These are phyloP conservation scores for Backusella tarrabulga DNA, from an alignment of 192 early-diverging fungal genomes.

Conservation along the genomic window DNA sequence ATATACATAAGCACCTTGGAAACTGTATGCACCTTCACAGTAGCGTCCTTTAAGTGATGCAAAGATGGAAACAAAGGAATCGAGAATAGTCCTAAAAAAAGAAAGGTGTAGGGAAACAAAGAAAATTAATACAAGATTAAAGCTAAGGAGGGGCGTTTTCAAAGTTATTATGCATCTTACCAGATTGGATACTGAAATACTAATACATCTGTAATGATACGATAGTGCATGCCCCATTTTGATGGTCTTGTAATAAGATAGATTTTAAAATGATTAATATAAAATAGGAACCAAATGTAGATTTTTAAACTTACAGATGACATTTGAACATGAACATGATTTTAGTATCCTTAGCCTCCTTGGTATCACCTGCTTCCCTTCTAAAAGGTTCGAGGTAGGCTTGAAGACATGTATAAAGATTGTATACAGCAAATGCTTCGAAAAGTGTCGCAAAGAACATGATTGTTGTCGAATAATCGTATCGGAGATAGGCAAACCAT, in stretches of 20 bases:
- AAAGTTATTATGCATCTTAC: conserved; percentile 15
- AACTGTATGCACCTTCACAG: conserved; percentile 25
- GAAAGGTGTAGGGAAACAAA: background rate
- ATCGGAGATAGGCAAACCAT: conserved; percentile 28
- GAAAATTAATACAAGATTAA: background rate
- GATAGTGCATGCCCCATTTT: conserved; percentile 39
- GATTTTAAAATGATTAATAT: background rate
- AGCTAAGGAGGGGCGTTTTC: background rate
- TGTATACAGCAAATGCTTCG: conserved; percentile 39
- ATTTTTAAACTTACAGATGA: conserved; percentile 26
- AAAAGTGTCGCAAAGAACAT: conserved; percentile 36
- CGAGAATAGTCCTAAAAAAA: conserved; percentile 16
- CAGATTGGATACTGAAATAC: conserved; percentile 40
- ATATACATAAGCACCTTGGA: conserved; percentile 39
- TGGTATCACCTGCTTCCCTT: conserved; percentile 21
- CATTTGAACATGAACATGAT: conserved; percentile 26
- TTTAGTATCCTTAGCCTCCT: conserved; percentile 24
- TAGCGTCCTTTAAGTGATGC: conserved; percentile 34
- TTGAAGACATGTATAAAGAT: conserved; percentile 32
- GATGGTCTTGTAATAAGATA: conserved; percentile 19
- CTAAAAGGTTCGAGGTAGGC: conserved; percentile 32
- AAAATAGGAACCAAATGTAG: background rate
- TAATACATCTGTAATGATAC: conserved; percentile 34
- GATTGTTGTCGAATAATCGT: conserved; percentile 30
- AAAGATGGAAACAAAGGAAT: conserved; percentile 37